These are phyloP conservation scores for Ophiostoma sp. DNA, from an alignment of 2,329 filamentous ascomycete genomes.

Conservation along the genomic window DNA sequence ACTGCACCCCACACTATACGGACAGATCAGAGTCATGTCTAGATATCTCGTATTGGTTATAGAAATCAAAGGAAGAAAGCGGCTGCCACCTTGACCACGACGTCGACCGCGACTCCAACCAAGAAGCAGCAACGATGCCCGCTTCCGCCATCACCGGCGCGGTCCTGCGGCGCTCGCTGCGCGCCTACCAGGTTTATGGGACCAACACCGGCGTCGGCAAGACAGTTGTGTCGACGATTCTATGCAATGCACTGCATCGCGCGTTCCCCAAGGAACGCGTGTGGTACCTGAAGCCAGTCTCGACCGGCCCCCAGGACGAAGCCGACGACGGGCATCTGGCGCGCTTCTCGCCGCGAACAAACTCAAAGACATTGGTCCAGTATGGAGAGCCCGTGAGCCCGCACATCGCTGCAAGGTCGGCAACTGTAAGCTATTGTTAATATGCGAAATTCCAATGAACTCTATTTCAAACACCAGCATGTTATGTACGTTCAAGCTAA, in stretches of 20 bases:
- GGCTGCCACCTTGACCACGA: not conserved
- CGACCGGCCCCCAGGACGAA: constrained; percentile 61
- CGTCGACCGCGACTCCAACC: not conserved
- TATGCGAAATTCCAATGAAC: too few relatives aligned
- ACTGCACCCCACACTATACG: not conserved
- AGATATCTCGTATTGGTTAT: not conserved
- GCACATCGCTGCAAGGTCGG: constrained; percentile 40
- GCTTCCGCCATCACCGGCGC: constrained; percentile 29
- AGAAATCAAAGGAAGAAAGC: not conserved
- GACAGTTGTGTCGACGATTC: constrained; percentile 69
- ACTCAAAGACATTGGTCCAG: constrained; percentile 49
- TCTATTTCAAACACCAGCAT: not conserved
- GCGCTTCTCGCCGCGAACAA: constrained; percentile 19
- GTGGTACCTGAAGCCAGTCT: constrained; percentile 72
- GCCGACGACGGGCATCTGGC: constrained; percentile 19
- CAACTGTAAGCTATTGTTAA: not conserved
- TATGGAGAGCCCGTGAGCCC: constrained; percentile 72
- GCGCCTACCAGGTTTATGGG: constrained; percentile 70
- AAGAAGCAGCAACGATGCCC: constrained; percentile 12
- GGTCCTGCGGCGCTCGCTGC: constrained; percentile 62
- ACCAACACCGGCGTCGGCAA: constrained; percentile 84
- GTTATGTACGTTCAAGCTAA: not conserved
- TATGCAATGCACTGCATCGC: constrained; percentile 56
- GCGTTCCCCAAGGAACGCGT: constrained; percentile 40
- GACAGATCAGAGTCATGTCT: not conserved